Evolutionary conservation across 768 basidiomycete genomes (phyloP).

Genomic region (Dictyophora rubrovolvata): DNA sequence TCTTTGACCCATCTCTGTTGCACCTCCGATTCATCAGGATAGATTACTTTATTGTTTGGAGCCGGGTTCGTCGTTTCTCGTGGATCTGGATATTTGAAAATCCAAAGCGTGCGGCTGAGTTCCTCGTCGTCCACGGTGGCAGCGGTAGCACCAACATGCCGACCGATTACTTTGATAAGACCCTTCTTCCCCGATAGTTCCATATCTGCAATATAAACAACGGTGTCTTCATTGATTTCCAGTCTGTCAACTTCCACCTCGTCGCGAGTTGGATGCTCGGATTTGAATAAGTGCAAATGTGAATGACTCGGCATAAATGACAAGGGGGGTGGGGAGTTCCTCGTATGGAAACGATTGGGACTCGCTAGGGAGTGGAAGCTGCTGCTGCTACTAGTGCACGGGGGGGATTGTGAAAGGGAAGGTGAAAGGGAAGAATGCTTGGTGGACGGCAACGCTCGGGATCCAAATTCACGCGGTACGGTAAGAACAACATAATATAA

Average conservation of each 20-base stretch:
- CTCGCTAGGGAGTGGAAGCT: constrained; percentile 59
- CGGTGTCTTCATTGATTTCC: constrained; percentile 66
- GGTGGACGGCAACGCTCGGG: neutral
- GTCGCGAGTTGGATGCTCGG: constrained; percentile 42
- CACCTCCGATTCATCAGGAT: constrained; percentile 42
- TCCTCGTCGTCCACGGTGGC: constrained; percentile 37
- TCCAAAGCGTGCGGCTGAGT: constrained; percentile 52
- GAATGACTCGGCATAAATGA: constrained; percentile 14
- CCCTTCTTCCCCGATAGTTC: constrained; percentile 34
- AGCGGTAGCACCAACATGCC: constrained; percentile 28
- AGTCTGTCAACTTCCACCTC: constrained; percentile 54
- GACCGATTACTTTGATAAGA: constrained; percentile 61
- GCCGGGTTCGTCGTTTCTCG: neutral
- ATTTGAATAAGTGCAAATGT: constrained; percentile 70
- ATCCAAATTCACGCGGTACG: constrained; percentile 14
- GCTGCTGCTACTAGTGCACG: constrained; percentile 22
- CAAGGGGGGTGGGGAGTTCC: neutral
- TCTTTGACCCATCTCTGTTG: constrained; percentile 64
- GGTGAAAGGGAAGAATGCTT: neutral
- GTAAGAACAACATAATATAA: constrained; percentile 48
- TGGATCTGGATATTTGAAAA: constrained; percentile 41
- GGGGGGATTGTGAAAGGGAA: neutral
- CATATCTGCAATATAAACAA: constrained; percentile 61
- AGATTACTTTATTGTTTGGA: neutral
- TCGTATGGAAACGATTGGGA: constrained; percentile 47